Percentiles rank a stretch among this genome's conserved stretches.
Evolutionary conservation across 495 filamentous ascomycete species (phyloP).

Genomic region (Penicillium cataractarum): DNA sequence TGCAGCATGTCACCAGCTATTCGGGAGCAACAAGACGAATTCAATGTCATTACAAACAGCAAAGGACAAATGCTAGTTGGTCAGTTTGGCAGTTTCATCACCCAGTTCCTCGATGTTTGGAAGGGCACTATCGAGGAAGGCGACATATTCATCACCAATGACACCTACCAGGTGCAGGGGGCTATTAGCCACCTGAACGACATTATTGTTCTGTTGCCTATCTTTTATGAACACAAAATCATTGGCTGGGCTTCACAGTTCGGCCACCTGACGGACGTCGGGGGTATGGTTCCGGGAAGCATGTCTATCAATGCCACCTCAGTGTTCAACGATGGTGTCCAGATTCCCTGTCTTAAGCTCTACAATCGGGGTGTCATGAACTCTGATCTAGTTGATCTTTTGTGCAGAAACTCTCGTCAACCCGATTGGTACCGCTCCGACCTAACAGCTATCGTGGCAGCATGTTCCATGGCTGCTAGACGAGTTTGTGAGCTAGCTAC

Average conservation of each 20-base stretch:
- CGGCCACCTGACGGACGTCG: conserved; percentile 55
- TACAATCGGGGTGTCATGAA: conserved; percentile 49
- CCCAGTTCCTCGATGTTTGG: conserved; percentile 49
- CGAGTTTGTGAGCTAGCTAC: conserved; percentile 49
- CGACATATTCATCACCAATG: conserved; percentile 56
- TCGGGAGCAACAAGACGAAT: conserved; percentile 56
- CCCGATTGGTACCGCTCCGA: conserved; percentile 56
- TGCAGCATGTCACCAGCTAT: conserved; percentile 57
- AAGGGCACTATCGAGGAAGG: conserved; percentile 50
- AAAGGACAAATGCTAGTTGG: conserved; percentile 55
- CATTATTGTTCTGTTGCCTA: conserved; percentile 50
- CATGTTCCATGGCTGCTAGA: conserved; percentile 48
- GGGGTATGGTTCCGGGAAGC: conserved; percentile 54
- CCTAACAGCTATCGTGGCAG: conserved; percentile 50
- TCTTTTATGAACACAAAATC: conserved; percentile 44
- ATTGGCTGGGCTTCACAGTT: conserved; percentile 56
- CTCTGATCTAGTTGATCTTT: conserved; percentile 43
- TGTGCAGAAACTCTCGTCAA: conserved; percentile 52
- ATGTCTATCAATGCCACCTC: conserved; percentile 56
- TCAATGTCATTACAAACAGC: conserved; percentile 54
- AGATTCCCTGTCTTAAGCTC: conserved; percentile 55
- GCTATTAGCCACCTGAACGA: conserved; percentile 55
- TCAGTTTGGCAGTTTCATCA: conserved; percentile 56
- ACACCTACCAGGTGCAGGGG: conserved; percentile 53
- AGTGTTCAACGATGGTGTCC: conserved; percentile 55